Evolutionary conservation across 1,139 yeast species (phyloP).

Genomic region (Saccharomycopsis hybrid): DNA sequence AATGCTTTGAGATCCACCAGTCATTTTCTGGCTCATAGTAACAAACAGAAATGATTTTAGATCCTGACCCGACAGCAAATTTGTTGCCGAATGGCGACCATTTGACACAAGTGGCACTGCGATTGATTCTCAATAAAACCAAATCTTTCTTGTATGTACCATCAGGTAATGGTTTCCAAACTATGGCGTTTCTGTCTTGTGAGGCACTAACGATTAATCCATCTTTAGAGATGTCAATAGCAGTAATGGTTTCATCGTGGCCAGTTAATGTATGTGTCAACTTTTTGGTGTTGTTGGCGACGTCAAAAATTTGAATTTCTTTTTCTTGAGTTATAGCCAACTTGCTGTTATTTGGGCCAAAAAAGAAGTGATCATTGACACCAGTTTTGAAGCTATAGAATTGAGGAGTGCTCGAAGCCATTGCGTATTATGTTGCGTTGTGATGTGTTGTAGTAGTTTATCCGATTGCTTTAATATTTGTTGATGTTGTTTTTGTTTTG

Average conservation of each 20-base stretch:
- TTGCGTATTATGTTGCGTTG: no score
- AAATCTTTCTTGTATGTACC: constrained; percentile 78
- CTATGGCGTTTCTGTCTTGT: constrained; percentile 96
- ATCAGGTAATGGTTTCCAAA: constrained; percentile 74
- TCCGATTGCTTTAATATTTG: no score
- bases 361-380: constrained; percentile 88
- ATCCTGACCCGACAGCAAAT: constrained; percentile 97
- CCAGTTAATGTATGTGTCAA: constrained; percentile 60
- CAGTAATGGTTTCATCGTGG: constrained; percentile 93
- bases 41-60: constrained; percentile 90
- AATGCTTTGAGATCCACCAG: constrained; percentile 99
- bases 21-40: constrained; percentile 94
- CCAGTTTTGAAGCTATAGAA: constrained; percentile 66
- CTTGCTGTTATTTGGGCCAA: constrained; percentile 49
- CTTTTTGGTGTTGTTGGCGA: constrained; percentile 32
- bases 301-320: constrained; percentile 66
- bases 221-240: constrained; percentile 84
- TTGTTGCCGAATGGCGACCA: constrained; percentile 94
- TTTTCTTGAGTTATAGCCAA: constrained; percentile 81
- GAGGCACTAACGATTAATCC: constrained; percentile 95
- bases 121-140: constrained; percentile 82
- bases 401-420: no score
- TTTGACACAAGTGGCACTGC: constrained; percentile 89
- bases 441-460: no score
- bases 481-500: no score